phyloP scores from a whole-genome alignment of 345 rosid species.

The Sapria himalayana region DNA sequence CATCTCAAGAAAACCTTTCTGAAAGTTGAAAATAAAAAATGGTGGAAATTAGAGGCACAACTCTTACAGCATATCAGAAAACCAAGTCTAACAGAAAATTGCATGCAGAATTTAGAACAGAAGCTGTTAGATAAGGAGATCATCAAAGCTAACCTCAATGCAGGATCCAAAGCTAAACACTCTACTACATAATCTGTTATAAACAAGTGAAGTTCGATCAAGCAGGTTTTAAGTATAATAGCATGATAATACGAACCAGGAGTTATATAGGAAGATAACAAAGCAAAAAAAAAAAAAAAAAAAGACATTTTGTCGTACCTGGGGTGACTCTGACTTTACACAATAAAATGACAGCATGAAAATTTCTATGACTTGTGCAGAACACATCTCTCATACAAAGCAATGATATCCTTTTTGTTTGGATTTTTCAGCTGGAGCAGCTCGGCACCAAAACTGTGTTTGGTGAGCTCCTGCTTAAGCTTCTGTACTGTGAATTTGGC shows the following conservation, averaged over 20 bases:
- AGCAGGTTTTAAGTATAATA: neutral
- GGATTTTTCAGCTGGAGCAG: constrained; percentile 52
- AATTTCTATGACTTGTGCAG: constrained; percentile 31
- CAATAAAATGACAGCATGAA: constrained; percentile 9
- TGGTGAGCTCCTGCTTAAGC: constrained; percentile 79
- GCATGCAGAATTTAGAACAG: no score
- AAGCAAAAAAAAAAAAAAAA: no score
- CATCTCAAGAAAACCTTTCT: no score
- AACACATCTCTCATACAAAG: constrained; percentile 52
- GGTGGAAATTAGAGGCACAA: no score
- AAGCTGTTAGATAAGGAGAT: no score
- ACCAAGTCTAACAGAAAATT: no score
- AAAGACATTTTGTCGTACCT: no score
- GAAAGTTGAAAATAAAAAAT: no score
- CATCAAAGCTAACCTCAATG: no score
- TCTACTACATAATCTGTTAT: no score
- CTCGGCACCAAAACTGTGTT: constrained; percentile 63
- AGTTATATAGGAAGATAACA: neutral
- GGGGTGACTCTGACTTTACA: constrained; percentile 7
- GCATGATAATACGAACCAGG: neutral
- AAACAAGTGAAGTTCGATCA: neutral
- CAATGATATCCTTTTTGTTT: constrained; percentile 64
- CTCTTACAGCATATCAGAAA: no score
- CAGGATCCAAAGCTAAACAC: no score
- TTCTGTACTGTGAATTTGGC: constrained; percentile 50